Evolutionary conservation across 768 basidiomycete genomes (phyloP).

Genomic region (Russula virescens): DNA sequence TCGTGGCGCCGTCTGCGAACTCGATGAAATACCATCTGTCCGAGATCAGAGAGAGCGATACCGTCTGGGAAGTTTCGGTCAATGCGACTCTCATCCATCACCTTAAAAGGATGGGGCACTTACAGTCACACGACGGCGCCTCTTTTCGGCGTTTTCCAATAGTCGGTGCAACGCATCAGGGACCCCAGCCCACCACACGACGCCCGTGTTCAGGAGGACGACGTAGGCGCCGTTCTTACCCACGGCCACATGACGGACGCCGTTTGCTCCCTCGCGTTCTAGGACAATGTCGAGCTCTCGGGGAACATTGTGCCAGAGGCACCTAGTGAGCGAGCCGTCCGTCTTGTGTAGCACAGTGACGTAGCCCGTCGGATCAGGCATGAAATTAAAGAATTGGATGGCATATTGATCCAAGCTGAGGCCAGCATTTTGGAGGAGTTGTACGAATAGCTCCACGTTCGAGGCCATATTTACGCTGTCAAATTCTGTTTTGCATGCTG

Average conservation of each 20-base stretch:
- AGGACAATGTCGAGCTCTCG: neutral
- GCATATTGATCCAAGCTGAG: constrained; percentile 4
- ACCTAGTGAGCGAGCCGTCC: neutral
- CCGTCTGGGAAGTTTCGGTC: neutral
- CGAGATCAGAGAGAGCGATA: constrained; percentile 6
- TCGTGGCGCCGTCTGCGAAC: constrained; percentile 8
- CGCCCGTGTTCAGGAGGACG: constrained; percentile 8
- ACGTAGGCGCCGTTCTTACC: constrained; percentile 10
- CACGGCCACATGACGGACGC: constrained; percentile 15
- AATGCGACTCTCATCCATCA: neutral
- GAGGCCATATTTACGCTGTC: neutral
- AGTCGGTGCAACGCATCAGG: neutral
- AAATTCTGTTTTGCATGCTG: constrained; percentile 12
- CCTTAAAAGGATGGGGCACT: neutral
- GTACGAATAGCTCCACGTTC: constrained; percentile 11
- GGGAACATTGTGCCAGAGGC: constrained; percentile 13
- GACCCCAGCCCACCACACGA: constrained; percentile 5
- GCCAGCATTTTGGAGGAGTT: neutral
- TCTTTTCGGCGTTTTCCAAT: constrained; percentile 2
- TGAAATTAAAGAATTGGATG: constrained; percentile 13
- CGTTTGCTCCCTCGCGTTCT: neutral
- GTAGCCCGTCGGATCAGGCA: constrained; percentile 11
- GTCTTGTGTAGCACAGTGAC: constrained; percentile 11
- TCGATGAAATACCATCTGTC: constrained; percentile 13
- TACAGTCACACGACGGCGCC: neutral